A percentile compares a stretch with the other conserved stretches of the same genome.
phyloP scores from a whole-genome alignment of 257 asterid genomes.

The Solanum pimpinellifolium region DNA sequence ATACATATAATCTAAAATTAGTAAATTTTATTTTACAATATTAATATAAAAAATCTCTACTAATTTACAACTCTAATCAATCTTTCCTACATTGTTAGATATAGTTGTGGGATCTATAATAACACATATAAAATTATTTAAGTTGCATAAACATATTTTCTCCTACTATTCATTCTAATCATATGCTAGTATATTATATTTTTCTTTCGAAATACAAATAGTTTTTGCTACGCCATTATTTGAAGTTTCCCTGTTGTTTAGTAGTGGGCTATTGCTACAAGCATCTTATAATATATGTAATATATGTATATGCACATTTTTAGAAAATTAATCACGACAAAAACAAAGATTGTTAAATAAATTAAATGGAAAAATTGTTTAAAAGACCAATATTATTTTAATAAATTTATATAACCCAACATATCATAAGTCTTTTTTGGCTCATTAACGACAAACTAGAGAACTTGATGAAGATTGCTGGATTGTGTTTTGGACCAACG shows the following conservation, averaged over 20 bases:
- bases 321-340: not conserved
- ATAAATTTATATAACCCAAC: too few relatives aligned
- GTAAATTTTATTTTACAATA: too few relatives aligned
- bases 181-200: not conserved
- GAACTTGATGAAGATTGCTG: too few relatives aligned
- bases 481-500: too few relatives aligned
- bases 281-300: not conserved
- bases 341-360: too few relatives aligned
- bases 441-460: too few relatives aligned
- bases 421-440: too few relatives aligned
- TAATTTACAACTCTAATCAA: too few relatives aligned
- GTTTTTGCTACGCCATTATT: not conserved
- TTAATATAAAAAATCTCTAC: too few relatives aligned
- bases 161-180: not conserved
- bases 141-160: not conserved
- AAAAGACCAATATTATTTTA: not conserved
- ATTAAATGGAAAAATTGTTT: too few relatives aligned
- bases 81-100: too few relatives aligned
- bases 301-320: not conserved
- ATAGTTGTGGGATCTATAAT: not conserved
- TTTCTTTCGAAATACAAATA: not conserved
- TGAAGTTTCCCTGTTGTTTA: not conserved
- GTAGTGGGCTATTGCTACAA: not conserved
- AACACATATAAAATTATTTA: not conserved
- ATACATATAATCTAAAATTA: too few relatives aligned